Conservation (phyloP, 805 yeast genomes). For the Saccharomycopsis fermentans region DNA sequence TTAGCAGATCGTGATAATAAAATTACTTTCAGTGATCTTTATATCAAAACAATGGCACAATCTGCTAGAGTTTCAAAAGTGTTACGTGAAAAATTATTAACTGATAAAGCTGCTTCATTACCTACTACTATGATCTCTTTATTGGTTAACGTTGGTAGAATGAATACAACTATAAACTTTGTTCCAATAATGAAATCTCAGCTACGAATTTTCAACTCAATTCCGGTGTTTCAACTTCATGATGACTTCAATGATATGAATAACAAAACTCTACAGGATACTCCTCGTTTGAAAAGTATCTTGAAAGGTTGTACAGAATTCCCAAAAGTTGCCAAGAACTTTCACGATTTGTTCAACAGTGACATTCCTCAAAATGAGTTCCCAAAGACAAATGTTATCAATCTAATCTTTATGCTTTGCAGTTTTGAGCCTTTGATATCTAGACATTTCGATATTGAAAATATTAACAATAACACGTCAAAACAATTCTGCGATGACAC, state of each 20-base stretch:
- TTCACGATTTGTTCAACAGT: conserved; percentile 34
- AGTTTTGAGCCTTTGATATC: conserved; percentile 49
- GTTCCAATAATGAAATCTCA: conserved; percentile 94
- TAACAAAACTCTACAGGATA: conserved; percentile 80
- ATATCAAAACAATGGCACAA: conserved; percentile 71
- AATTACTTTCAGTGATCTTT: conserved; percentile 74
- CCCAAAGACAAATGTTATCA: conserved; percentile 57
- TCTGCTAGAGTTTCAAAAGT: conserved; percentile 77
- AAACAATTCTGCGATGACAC: conserved; percentile 1
- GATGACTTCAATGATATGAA: conserved; percentile 35
- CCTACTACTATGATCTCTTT: conserved; percentile 75
- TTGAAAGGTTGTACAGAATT: conserved; percentile 80
- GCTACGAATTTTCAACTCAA: conserved; percentile 84
- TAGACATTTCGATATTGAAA: conserved; percentile 22
- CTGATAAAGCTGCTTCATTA: conserved; percentile 51
- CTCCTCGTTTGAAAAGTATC: conserved; percentile 86
- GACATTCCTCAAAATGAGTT: conserved; percentile 23
- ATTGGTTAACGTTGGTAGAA: conserved; percentile 82
- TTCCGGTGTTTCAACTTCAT: conserved; percentile 71
- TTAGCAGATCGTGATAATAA: conserved; percentile 28
- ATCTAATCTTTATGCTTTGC: conserved; percentile 64
- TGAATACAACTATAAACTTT: conserved; percentile 91
- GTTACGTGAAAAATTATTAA: conserved; percentile 62
- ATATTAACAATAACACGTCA: neutral
- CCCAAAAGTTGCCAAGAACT: conserved; percentile 37